A percentile compares a stretch with the other conserved stretches of the same genome.
Conservation (phyloP, 148 eudicot species). For the Rhododendron mucronatum region DNA sequence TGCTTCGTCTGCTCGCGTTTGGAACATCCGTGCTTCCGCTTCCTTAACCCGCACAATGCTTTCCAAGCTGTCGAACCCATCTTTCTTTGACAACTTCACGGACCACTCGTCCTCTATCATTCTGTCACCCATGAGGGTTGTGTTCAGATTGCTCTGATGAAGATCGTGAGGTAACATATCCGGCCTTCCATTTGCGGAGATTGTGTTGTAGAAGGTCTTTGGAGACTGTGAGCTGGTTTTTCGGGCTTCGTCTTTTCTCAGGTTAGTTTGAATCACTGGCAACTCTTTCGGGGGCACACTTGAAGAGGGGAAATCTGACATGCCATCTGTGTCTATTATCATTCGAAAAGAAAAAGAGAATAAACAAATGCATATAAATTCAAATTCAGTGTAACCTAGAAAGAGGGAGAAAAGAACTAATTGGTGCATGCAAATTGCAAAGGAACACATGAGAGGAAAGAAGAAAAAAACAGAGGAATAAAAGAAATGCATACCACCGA, state of each 20-base stretch:
- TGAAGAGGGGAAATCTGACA: slow-evolving; percentile 26
- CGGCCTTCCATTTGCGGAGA: slow-evolving; percentile 26
- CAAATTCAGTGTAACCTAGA: not conserved
- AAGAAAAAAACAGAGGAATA: not conserved
- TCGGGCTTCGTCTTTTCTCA: slow-evolving; percentile 22
- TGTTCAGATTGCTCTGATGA: slow-evolving; percentile 24
- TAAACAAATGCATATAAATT: not conserved
- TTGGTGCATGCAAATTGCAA: not conserved
- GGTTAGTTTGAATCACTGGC: slow-evolving; percentile 17
- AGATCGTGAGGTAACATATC: slow-evolving; percentile 30
- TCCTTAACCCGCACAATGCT: slow-evolving; percentile 64
- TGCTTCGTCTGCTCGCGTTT: slow-evolving; percentile 81
- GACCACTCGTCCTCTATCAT: slow-evolving; percentile 43
- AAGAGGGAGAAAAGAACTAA: not conserved
- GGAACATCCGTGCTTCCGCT: slow-evolving; percentile 78
- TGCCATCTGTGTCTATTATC: slow-evolving; percentile 37
- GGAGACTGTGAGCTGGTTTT: slow-evolving; percentile 28
- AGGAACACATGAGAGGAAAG: not conserved
- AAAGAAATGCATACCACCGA: not conserved
- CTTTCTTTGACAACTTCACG: slow-evolving; percentile 40
- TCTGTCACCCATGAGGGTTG: slow-evolving; percentile 24
- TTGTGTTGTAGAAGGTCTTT: slow-evolving; percentile 23
- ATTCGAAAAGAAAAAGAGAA: not conserved
- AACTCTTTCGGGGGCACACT: slow-evolving; percentile 29
- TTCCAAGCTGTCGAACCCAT: slow-evolving; percentile 57